Percentiles rank a stretch among this genome's conserved stretches.
phyloP scores from a whole-genome alignment of 2,329 filamentous ascomycete species.

The Alternaria sp. region DNA sequence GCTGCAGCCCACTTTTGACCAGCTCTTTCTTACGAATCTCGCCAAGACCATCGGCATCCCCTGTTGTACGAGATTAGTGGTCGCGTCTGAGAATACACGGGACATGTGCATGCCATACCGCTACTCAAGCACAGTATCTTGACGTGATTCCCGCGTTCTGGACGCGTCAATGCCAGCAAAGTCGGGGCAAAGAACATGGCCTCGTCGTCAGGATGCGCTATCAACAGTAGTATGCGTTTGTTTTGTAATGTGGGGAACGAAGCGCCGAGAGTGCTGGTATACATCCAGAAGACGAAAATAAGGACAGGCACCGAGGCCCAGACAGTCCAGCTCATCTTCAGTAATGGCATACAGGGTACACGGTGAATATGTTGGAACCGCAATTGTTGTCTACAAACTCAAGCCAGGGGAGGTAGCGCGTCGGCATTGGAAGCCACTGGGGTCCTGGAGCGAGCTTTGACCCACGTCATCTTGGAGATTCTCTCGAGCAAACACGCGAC shows the following conservation, averaged over 20 bases:
- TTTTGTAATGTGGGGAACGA: conserved; percentile 73
- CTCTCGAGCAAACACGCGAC: conserved; percentile 34
- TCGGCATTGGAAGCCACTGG: background rate
- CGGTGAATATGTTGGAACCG: background rate
- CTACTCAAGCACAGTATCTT: conserved; percentile 93
- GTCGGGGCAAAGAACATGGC: conserved; percentile 99
- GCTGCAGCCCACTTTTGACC: conserved; percentile 75
- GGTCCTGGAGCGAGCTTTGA: conserved; percentile 22
- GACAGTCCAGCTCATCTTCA: conserved; percentile 52
- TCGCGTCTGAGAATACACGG: background rate
- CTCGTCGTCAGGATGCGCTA: conserved; percentile 97
- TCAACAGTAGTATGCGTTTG: conserved; percentile 90
- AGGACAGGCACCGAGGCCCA: conserved; percentile 54
- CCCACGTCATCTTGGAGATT: conserved; percentile 22
- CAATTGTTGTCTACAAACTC: background rate
- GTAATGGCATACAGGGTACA: background rate
- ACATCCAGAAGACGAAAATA: conserved; percentile 56
- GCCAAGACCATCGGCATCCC: conserved; percentile 87
- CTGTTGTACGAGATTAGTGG: conserved; percentile 52
- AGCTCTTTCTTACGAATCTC: conserved; percentile 84
- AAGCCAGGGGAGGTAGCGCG: background rate
- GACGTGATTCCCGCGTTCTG: conserved; percentile 84
- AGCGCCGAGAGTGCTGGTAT: conserved; percentile 55
- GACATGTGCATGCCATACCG: conserved; percentile 59
- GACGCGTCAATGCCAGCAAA: conserved; percentile 81